Evolutionary conservation across 2,329 filamentous ascomycete species (phyloP).

Genomic region (Ophiostoma quercus): DNA sequence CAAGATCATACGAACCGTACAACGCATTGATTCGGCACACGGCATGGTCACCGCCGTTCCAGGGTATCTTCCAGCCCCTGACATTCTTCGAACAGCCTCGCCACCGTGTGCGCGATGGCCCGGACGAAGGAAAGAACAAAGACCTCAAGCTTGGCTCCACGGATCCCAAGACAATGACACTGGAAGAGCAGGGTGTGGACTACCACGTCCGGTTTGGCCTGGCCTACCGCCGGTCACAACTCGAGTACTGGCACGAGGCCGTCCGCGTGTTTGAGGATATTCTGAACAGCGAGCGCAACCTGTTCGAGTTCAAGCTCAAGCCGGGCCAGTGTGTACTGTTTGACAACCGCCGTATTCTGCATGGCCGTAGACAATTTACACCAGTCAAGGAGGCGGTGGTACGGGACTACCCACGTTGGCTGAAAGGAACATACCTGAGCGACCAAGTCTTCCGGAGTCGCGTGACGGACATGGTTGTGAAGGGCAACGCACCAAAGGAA

Average conservation of each 20-base stretch:
- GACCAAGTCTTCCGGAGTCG: conserved; percentile 38
- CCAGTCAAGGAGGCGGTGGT: background rate
- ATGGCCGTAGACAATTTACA: conserved; percentile 69
- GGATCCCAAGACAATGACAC: background rate
- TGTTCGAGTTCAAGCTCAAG: conserved; percentile 67
- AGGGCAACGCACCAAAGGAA: conserved; percentile 26
- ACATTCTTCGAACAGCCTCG: background rate
- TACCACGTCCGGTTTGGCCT: background rate
- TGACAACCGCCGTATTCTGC: conserved; percentile 78
- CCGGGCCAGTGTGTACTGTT: conserved; percentile 92
- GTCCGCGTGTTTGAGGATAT: conserved; percentile 52
- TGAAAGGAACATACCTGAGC: conserved; percentile 80
- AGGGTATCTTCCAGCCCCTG: conserved; percentile 38
- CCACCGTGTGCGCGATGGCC: background rate
- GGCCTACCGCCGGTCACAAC: background rate
- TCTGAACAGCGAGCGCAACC: conserved; percentile 52
- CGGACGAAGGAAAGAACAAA: background rate
- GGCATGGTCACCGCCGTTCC: conserved; percentile 78
- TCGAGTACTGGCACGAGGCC: conserved; percentile 34
- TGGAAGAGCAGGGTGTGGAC: background rate
- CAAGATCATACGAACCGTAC: no score
- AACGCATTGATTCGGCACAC: conserved; percentile 28
- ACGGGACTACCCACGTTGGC: conserved; percentile 61
- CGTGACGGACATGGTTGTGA: conserved; percentile 22
- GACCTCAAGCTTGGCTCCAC: background rate